phyloP scores from a whole-genome alignment of 2,329 filamentous ascomycete species.

The Phaeomoniella chlamydospora region DNA sequence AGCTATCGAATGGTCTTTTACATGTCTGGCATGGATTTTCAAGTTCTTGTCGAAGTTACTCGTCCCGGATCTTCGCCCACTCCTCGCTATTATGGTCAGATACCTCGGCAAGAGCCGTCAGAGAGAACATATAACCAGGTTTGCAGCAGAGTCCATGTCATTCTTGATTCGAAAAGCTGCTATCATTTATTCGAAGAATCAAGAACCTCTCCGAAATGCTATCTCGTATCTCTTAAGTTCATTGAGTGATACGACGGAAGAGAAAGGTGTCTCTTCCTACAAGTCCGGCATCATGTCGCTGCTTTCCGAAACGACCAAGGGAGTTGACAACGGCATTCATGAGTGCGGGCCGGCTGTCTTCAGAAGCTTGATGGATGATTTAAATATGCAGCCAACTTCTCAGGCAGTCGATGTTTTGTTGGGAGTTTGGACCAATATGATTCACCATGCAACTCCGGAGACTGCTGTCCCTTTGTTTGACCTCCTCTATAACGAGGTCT shows the following conservation, averaged over 20 bases:
- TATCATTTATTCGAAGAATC: conserved; percentile 58
- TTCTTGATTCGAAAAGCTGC: conserved; percentile 87
- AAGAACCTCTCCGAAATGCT: conserved; percentile 53
- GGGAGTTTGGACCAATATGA: conserved; percentile 64
- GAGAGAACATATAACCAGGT: conserved; percentile 76
- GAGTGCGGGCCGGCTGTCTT: conserved; percentile 41
- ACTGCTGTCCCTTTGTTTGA: conserved; percentile 58
- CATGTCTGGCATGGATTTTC: conserved; percentile 85
- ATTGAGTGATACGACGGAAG: conserved; percentile 28
- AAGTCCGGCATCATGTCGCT: conserved; percentile 83
- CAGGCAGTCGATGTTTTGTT: conserved; percentile 44
- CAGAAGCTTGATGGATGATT: conserved; percentile 29
- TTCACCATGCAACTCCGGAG: conserved; percentile 66
- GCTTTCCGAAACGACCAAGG: conserved; percentile 67
- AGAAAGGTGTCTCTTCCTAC: conserved; percentile 41
- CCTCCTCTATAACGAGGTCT: conserved; percentile 40
- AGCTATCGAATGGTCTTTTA: conserved; percentile 97
- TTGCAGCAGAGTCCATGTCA: conserved; percentile 87
- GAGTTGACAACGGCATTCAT: conserved; percentile 43
- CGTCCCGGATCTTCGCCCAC: conserved; percentile 69
- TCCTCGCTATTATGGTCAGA: conserved; percentile 69
- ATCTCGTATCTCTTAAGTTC: conserved; percentile 59
- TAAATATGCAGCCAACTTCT: conserved; percentile 14
- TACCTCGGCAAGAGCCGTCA: conserved; percentile 71
- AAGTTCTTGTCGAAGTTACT: conserved; percentile 87